Evolutionary conservation across 345 rosid species (phyloP), one percentile per base, ranked within the genome.

Genomic region (Salix purpurea): DNA sequence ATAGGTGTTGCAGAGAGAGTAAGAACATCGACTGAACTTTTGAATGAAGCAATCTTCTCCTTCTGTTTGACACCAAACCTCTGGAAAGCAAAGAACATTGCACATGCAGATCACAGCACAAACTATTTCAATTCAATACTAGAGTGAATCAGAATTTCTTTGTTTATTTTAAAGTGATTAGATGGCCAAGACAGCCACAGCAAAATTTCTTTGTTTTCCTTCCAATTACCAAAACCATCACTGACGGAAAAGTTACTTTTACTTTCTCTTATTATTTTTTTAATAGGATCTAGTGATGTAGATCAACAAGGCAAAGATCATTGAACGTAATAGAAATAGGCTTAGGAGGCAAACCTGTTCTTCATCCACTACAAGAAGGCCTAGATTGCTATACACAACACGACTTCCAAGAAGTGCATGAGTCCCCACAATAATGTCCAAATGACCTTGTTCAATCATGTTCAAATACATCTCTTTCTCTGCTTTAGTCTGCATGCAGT

Each of bases 11-110:
- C 99, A 2, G 99, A 93, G 39, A 95, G 91, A 80, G 97, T 93
- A 79, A 95, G 97, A 69, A 95, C 97, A 83, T 95, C 99, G 36
- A 95, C 91, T 71, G 97, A 90, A 80, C 92, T 95, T 87, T 93
- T 95, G 80, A 91, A 90, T 69, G 97, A 90, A 79, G 99, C 97
- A 83, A 95, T 95, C 83, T 86, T 91, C 85, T 93, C 99, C 91
- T 95, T 95, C 85, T 91, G 99, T 84, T 95, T 95, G 81, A 95
- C 99, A 79, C 99, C 97, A 82, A 95, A 95, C 80, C 97, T 90
- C 99, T 93, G 88, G 62, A 72, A 76, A 71, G 60, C 72, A 85
- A 78, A 78, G 75, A 80, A 73, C 36, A 74, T 64, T 74, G 61
- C 76, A 80, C 48, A 72, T 48, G 34, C 19, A 42, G 39, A 69